A percentile compares a stretch with the other conserved stretches of the same genome.
Conservation (phyloP, 2,329 filamentous ascomycete species). For the Phialemoniopsis sp. region DNA sequence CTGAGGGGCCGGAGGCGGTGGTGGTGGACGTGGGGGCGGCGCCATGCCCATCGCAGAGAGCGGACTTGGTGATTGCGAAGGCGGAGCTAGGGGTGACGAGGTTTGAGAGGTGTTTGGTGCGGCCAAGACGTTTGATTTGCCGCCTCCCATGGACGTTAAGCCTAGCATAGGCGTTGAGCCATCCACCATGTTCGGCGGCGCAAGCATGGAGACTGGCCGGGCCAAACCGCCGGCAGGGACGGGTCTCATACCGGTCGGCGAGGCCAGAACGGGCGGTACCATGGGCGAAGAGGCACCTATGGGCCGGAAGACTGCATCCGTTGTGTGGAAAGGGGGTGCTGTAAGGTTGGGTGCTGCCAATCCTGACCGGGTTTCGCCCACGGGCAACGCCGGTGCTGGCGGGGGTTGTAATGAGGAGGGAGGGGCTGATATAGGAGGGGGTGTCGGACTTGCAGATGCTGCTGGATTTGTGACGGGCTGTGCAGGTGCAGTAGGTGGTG, state of each 20-base stretch:
- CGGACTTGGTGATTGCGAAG: slow-evolving; percentile 2
- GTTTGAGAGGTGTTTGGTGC: slow-evolving; percentile 16
- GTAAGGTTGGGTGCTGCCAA: not conserved
- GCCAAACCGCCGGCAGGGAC: slow-evolving; percentile 15
- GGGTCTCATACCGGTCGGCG: slow-evolving; percentile 11
- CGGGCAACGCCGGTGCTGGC: too few relatives aligned
- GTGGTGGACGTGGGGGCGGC: not conserved
- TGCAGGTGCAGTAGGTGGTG: slow-evolving; percentile 10
- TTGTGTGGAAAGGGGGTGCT: slow-evolving; percentile 2
- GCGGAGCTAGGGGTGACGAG: slow-evolving; percentile 15
- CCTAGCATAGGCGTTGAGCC: slow-evolving; percentile 16
- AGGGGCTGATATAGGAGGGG: slow-evolving; percentile 2
- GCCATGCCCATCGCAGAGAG: not conserved
- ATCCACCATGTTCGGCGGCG: slow-evolving; percentile 17
- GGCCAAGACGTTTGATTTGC: slow-evolving; percentile 19
- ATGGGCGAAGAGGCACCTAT: slow-evolving; percentile 6
- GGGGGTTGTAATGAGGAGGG: slow-evolving; percentile 1
- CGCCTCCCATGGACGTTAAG: slow-evolving; percentile 9
- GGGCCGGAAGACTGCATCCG: slow-evolving; percentile 8
- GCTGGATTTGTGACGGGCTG: slow-evolving; percentile 11
- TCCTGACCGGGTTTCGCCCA: not conserved
- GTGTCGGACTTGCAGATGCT: slow-evolving; percentile 2
- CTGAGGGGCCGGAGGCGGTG: too few relatives aligned
- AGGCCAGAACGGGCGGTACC: slow-evolving; percentile 13
- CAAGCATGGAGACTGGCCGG: slow-evolving; percentile 16